These are phyloP conservation scores for Lotus japonicus DNA, from an alignment of 306 rosid genomes.

Conservation along the genomic window DNA sequence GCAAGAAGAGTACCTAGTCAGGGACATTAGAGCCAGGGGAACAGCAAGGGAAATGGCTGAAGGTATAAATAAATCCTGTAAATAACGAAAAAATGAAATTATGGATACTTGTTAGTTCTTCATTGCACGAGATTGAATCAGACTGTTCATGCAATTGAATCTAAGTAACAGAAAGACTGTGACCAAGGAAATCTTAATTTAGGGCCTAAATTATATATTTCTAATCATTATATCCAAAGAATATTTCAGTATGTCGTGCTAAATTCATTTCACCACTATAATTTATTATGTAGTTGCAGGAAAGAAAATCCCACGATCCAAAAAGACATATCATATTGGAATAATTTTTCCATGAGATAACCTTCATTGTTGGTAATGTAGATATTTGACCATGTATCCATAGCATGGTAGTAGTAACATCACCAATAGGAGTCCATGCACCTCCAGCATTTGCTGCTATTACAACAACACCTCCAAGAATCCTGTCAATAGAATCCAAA, in stretches of 20 bases:
- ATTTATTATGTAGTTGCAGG: neutral
- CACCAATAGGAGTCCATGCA: slow-evolving; percentile 99
- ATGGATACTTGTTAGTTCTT: neutral
- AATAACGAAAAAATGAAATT: slow-evolving; percentile 19
- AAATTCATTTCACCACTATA: neutral
- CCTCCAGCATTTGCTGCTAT: slow-evolving; percentile 99
- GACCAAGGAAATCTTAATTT: neutral
- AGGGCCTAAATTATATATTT: neutral
- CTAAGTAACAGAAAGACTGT: neutral
- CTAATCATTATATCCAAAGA: neutral
- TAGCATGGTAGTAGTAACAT: slow-evolving; percentile 94
- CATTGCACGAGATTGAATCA: neutral
- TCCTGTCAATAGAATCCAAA: slow-evolving; percentile 50
- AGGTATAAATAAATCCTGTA: slow-evolving; percentile 68
- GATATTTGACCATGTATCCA: slow-evolving; percentile 98
- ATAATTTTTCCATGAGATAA: slow-evolving; percentile 17
- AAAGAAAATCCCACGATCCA: neutral
- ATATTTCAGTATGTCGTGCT: neutral
- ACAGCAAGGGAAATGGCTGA: slow-evolving; percentile 71
- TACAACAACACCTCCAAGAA: slow-evolving; percentile 94
- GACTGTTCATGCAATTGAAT: neutral
- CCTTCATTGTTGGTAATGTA: slow-evolving; percentile 75
- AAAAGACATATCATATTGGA: neutral
- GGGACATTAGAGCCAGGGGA: slow-evolving; percentile 80
- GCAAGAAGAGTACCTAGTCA: slow-evolving; percentile 57